Percentiles rank a stretch among this genome's conserved stretches.
phyloP scores from a whole-genome alignment of 805 yeast species.

The Cyberlindnera bimundalis region DNA sequence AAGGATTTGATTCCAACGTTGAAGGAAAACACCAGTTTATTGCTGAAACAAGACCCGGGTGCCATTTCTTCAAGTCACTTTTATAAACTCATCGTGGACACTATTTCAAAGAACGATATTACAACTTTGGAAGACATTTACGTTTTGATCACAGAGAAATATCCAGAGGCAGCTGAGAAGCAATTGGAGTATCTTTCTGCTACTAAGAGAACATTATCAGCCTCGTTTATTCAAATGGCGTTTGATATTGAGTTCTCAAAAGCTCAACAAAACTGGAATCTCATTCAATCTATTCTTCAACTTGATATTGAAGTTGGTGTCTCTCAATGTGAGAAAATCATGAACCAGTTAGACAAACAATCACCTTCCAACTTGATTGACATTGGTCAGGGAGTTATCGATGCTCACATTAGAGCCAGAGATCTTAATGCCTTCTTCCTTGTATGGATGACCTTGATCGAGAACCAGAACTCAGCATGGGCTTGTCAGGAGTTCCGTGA shows the following conservation, averaged over 20 bases:
- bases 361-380: constrained; percentile 5
- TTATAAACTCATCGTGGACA: constrained; percentile 31
- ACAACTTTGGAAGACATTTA: constrained; percentile 46
- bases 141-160: constrained; percentile 36
- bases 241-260: constrained; percentile 44
- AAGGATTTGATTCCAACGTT: constrained; percentile 26
- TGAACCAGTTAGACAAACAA: constrained; percentile 19
- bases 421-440: constrained; percentile 49
- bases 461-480: constrained; percentile 15
- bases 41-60: constrained; percentile 27
- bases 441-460: constrained; percentile 36
- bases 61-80: constrained; percentile 26
- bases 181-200: constrained; percentile 45
- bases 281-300: constrained; percentile 45
- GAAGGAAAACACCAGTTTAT: constrained; percentile 30
- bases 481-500: constrained; percentile 29
- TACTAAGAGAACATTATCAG: constrained; percentile 51
- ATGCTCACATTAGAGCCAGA: constrained; percentile 53
- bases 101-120: constrained; percentile 31
- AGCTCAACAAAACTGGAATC: constrained; percentile 44
- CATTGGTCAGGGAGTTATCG: constrained; percentile 35
- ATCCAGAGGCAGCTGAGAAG: constrained; percentile 38
- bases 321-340: constrained; percentile 35
- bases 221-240: constrained; percentile 43
- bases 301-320: constrained; percentile 61